Percentiles rank a stretch among this genome's conserved stretches.
Evolutionary conservation across 2,329 filamentous ascomycete species (phyloP).

Genomic region (Scopulariopsis brevicaulis): DNA sequence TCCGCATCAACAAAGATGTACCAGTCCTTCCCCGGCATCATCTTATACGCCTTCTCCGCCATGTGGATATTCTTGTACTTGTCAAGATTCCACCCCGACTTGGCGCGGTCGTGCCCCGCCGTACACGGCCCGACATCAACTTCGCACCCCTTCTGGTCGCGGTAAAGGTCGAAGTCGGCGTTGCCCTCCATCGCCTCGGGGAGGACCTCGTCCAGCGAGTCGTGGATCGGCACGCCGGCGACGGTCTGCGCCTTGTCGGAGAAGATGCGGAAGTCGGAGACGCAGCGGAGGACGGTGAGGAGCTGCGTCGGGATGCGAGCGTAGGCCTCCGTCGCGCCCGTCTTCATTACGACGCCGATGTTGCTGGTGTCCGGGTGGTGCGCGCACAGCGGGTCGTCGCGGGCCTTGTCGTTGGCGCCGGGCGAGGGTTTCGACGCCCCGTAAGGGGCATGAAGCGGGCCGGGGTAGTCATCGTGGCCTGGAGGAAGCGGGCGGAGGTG

Average conservation of each 20-base stretch:
- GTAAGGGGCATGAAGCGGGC: too few species aligned
- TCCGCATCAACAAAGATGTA: constrained; percentile 49
- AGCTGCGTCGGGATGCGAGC: constrained; percentile 41
- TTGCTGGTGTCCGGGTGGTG: constrained; percentile 30
- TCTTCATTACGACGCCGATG: constrained; percentile 43
- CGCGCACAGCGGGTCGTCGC: constrained; percentile 19
- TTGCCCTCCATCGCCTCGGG: constrained; percentile 29
- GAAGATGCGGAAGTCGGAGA: constrained; percentile 42
- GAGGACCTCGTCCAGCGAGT: constrained; percentile 33
- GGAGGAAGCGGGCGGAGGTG: neutral
- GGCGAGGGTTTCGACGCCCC: too few species aligned
- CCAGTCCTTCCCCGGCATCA: constrained; percentile 42
- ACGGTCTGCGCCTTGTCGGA: constrained; percentile 41
- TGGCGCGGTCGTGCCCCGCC: constrained; percentile 13
- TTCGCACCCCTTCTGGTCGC: constrained; percentile 30
- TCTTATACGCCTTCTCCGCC: constrained; percentile 37
- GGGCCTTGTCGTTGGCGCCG: neutral
- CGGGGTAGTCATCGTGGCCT: too few species aligned
- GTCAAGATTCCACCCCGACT: constrained; percentile 41
- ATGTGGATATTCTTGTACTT: constrained; percentile 54
- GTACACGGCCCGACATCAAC: constrained; percentile 32
- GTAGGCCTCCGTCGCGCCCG: constrained; percentile 42
- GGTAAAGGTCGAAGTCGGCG: constrained; percentile 38
- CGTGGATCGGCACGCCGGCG: constrained; percentile 29
- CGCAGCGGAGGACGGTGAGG: constrained; percentile 37